Evolutionary conservation across 208 protist species (phyloP), one percentile per base, ranked within the genome.

Genomic region (Leishmania arabica): DNA sequence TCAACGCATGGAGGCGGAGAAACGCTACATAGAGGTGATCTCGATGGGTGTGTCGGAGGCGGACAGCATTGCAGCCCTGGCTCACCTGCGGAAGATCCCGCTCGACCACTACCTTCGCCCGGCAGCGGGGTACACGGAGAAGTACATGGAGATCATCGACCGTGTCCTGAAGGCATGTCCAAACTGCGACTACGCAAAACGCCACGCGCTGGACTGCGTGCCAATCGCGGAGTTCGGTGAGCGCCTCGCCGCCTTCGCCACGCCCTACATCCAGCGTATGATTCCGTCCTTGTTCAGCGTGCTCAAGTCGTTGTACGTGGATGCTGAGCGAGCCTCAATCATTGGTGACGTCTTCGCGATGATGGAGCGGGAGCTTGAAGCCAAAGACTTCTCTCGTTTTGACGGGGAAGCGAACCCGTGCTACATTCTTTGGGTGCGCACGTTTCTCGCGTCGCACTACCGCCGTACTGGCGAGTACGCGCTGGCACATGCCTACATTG

Each of bases 251-350:
- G 79, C 82, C 15, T 97, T 95, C 77, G 84, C 88, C 6, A 77
- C 79, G 70, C 69, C 75, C 62, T 96, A 91, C 87, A 90, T 99
- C 62, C 75, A 79, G 8, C 98, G 97, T 79, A 95, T 96, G 83
- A 95, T 99, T 65, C 97, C 98, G 68, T 99, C 98, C 15, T 87
- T 99, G 9, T 98, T 98, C 81, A 96, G 90, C 80, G 93, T 94
- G 34, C 82, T 99, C 64, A 99, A 99, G 88, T 93, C 90, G 4
- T 87, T 99, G 27, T 99, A 99, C 92, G 64, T 53, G 31, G 83
- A 90, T 78, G n/a, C 84, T 9, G 88, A 84, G 56, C 95, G 98
- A 60, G 90, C 88, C 34, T 73, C 88, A 45, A 60, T 90, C 34
- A 92, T 99, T 74, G 95, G 91, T n/a, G 90, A 94, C 37, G 83